Base-by-base conservation (phyloP, 1,139 yeast species). In the Blastobotrys persicus region DNA sequence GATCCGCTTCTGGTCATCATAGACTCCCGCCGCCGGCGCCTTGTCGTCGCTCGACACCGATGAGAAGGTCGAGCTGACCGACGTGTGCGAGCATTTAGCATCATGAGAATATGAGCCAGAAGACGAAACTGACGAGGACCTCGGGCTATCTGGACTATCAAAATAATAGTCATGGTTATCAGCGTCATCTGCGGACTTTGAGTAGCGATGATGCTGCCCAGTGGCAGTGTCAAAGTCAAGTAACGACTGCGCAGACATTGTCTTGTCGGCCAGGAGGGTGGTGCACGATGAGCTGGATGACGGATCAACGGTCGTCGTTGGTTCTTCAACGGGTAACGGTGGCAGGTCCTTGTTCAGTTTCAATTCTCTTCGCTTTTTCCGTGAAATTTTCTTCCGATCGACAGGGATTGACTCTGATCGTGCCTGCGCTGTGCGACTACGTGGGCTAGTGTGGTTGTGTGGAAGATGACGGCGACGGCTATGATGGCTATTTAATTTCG, bases 1-100 rank as follows among this genome's bases (percentile, higher is more conserved):
- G 28, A 61, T 49, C 19, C 58, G 53, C 19, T 57, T 49, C 42
- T 59, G 64, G 28, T 55, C 58, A 17, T 51, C 57, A 9, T 41
- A 37, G 6, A 5, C n/a, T 5, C 6, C 13, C 5, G 39, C 20
- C 4, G 39, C 12, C 12, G 39, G 12, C 4, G 16, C 12, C 19
- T 4, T 16, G 7, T 34, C 17, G 19, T 34, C 13, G 11, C 19
- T 13, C 12, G 39, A 34, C 12, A 34, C 17, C 19, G 39, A 34
- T 7, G 39, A 34, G 12, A 34, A 34, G 13, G 39, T 34, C 12
- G 39, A 34, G 11, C 11, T 16, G 18, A 16, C 19, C 16, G 39
- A 34, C 19, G 19, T 16, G 5, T 7, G 39, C 16, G 39, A 34
- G 19, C 17, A 13, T 16, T 34, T 34, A 3, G 39, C 39, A 14